These are phyloP conservation scores for Eragrostis curvula DNA, from an alignment of 176 grass and related monocot species.

Conservation along the genomic window DNA sequence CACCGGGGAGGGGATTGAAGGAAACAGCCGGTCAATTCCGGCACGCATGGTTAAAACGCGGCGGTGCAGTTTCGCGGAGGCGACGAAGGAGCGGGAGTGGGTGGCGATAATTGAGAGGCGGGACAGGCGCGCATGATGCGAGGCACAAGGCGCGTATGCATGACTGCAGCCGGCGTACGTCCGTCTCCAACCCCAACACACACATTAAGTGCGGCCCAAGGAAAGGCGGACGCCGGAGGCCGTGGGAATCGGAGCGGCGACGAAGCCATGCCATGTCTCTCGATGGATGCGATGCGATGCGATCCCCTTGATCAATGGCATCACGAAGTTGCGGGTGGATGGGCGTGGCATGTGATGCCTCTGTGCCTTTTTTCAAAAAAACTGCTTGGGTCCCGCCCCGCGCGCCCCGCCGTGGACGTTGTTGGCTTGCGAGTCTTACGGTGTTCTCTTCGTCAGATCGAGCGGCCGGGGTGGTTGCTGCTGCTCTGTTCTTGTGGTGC, in stretches of 20 bases:
- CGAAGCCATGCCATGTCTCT: constrained; percentile 12
- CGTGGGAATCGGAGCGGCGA: background rate
- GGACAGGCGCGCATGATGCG: background rate
- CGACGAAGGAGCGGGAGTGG: background rate
- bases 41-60: background rate
- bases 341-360: constrained; percentile 33
- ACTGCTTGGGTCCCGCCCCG: constrained; percentile 19
- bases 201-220: constrained; percentile 41
- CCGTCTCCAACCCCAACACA: constrained; percentile 31
- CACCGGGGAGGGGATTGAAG: background rate
- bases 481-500: background rate
- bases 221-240: constrained; percentile 20
- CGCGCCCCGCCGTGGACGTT: background rate
- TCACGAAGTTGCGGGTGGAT: background rate
- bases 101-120: constrained; percentile 5
- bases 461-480: background rate
- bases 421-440: background rate
- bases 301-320: constrained; percentile 15
- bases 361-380: background rate
- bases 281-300: background rate
- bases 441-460: background rate
- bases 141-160: background rate
- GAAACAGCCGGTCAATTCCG: constrained; percentile 43
- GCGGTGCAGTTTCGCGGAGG: constrained; percentile 24
- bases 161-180: background rate